phyloP scores from a whole-genome alignment of 805 yeast genomes.

The Hagleromyces aurorensis region DNA sequence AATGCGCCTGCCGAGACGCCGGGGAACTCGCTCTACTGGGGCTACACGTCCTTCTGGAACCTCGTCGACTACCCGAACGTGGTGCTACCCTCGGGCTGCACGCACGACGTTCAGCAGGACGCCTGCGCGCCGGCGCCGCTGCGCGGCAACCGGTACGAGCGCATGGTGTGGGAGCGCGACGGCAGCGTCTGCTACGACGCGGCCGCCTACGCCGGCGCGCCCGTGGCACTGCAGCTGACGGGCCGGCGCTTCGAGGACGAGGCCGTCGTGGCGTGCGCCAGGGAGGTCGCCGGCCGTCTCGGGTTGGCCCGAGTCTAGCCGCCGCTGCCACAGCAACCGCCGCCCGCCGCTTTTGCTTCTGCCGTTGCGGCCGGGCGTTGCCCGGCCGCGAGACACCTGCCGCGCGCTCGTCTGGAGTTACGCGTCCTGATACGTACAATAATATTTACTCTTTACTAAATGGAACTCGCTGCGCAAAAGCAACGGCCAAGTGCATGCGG shows the following conservation, averaged over 20 bases:
- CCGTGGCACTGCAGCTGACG: conserved; percentile 42
- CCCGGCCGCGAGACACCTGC: conserved; percentile 1
- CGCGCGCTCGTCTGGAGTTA: too few species aligned
- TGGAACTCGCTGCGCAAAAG: too few species aligned
- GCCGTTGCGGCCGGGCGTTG: conserved; percentile 1
- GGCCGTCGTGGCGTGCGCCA: conserved; percentile 38
- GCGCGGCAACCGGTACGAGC: conserved; percentile 17
- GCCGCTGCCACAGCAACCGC: conserved; percentile 1
- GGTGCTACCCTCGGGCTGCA: conserved; percentile 53
- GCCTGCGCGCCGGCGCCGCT: conserved; percentile 26
- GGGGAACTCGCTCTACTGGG: conserved; percentile 62
- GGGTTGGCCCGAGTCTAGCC: conserved; percentile 16
- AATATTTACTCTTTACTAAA: too few species aligned
- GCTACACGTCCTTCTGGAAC: conserved; percentile 71
- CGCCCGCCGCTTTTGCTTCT: background rate
- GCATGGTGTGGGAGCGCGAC: conserved; percentile 17
- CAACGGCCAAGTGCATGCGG: too few species aligned
- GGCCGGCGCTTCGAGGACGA: conserved; percentile 47
- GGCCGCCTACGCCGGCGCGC: conserved; percentile 36
- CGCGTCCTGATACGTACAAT: too few species aligned
- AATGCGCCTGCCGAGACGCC: conserved; percentile 67
- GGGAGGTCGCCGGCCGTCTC: conserved; percentile 32
- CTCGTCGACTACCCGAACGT: conserved; percentile 64
- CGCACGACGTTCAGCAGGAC: conserved; percentile 49
- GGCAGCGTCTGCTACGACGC: conserved; percentile 27